Evolutionary conservation across 345 rosid species (phyloP).

Genomic region (Garcia nutans): DNA sequence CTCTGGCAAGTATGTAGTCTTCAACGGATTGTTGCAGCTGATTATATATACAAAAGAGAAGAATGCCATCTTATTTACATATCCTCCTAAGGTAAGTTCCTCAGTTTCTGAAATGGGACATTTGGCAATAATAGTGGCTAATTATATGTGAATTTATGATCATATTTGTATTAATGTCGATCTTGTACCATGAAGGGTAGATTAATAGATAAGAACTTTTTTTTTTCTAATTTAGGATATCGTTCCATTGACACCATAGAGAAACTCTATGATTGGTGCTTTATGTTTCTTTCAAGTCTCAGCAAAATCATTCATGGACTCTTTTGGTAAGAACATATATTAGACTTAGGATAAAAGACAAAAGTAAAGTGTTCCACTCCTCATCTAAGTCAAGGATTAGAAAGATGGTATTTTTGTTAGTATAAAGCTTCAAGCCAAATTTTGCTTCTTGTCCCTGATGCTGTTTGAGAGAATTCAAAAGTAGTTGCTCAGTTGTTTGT

Average conservation of each 20-base stretch:
- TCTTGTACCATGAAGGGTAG: neutral
- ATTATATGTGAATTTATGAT: neutral
- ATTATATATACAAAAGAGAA: conserved; percentile 80
- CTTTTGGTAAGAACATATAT: conserved; percentile 1
- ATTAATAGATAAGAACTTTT: neutral
- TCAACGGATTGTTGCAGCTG: conserved; percentile 85
- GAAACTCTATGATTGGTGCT: neutral
- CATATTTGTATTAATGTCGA: neutral
- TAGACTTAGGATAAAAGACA: neutral
- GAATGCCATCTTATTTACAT: conserved; percentile 84
- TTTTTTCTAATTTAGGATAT: neutral
- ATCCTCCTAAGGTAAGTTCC: conserved; percentile 74
- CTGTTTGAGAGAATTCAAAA: neutral
- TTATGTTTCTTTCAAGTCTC: neutral
- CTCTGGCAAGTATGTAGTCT: conserved; percentile 81
- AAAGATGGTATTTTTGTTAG: neutral
- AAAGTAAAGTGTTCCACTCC: neutral
- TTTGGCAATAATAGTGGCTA: conserved; percentile 2
- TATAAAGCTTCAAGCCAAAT: neutral
- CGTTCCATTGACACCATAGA: neutral
- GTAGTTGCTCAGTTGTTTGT: neutral
- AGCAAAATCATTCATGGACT: neutral
- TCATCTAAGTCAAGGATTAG: neutral
- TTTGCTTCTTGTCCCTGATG: neutral
- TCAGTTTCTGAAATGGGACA: neutral